Percentiles rank a stretch among this genome's conserved stretches.
These are phyloP conservation scores for Diutina siamensis DNA, from an alignment of 1,139 yeast genomes.

Conservation along the genomic window DNA sequence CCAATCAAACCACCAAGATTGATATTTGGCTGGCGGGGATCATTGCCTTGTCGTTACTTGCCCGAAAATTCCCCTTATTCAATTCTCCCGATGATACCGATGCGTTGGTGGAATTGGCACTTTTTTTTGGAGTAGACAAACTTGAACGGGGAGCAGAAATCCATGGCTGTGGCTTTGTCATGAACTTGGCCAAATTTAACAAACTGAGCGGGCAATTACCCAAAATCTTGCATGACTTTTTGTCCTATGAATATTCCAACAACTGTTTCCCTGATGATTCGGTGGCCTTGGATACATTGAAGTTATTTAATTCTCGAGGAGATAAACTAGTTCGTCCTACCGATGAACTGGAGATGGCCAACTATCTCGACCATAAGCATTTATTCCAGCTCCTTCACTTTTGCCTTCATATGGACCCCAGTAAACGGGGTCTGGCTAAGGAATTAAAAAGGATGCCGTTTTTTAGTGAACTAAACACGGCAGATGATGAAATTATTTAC, in stretches of 20 bases:
- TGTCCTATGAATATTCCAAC: conserved; percentile 21
- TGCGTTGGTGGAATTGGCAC: conserved; percentile 74
- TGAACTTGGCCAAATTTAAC: conserved; percentile 25
- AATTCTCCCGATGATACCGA: conserved; percentile 88
- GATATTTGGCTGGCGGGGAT: conserved; percentile 95
- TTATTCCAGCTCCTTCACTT: conserved; percentile 43
- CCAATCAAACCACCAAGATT: conserved; percentile 68
- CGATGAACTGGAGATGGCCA: conserved; percentile 14
- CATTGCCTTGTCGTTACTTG: conserved; percentile 58
- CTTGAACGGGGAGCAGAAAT: conserved; percentile 68
- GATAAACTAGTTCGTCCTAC: conserved; percentile 6
- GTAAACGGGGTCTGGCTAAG: conserved; percentile 42
- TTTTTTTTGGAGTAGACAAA: conserved; percentile 70
- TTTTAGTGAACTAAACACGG: conserved; percentile 28
- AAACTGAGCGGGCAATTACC: conserved; percentile 20
- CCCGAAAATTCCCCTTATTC: conserved; percentile 75
- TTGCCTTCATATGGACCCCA: conserved; percentile 47
- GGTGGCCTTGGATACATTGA: conserved; percentile 27
- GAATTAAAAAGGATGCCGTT: conserved; percentile 46
- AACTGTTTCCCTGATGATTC: conserved; percentile 29
- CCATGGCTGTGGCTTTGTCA: conserved; percentile 84
- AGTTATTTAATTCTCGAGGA: conserved; percentile 15
- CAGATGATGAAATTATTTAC: conserved; percentile 26
- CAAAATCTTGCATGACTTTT: conserved; percentile 21
- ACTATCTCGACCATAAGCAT: conserved; percentile 27